Evolutionary conservation across 768 basidiomycete genomes (phyloP).

Genomic region (Lentinula aciculospora): DNA sequence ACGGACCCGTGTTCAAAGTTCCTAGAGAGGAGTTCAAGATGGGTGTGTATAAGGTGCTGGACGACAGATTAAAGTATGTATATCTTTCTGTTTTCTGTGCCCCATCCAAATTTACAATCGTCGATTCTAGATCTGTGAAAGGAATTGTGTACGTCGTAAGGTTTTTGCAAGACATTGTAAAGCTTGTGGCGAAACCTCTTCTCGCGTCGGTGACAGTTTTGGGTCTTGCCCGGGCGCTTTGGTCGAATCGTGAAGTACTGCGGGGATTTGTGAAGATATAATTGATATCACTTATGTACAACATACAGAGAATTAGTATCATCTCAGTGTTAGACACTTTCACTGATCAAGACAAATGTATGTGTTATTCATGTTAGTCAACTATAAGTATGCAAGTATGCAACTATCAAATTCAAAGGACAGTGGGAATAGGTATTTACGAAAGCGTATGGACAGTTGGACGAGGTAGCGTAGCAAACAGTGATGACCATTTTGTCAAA

Average conservation of each 20-base stretch:
- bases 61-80: conserved; percentile 5
- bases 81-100: neutral
- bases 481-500: neutral
- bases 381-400: neutral
- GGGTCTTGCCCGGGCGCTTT: neutral
- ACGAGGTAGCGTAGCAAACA: neutral
- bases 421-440: neutral
- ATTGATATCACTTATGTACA: neutral
- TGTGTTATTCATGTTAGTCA: too few relatives aligned
- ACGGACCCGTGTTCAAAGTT: conserved; percentile 21
- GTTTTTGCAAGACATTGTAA: neutral
- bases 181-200: neutral
- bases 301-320: too few relatives aligned
- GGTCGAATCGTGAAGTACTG: neutral
- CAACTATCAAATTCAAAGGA: neutral
- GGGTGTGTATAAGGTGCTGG: conserved; percentile 22
- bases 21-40: conserved; percentile 14
- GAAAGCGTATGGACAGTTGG: neutral
- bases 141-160: neutral
- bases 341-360: too few relatives aligned
- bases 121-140: neutral
- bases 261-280: neutral
- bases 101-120: neutral
- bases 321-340: too few relatives aligned
- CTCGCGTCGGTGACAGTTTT: neutral